Evolutionary conservation across 768 basidiomycete genomes (phyloP).

Genomic region (Rhodotorula paludigena): DNA sequence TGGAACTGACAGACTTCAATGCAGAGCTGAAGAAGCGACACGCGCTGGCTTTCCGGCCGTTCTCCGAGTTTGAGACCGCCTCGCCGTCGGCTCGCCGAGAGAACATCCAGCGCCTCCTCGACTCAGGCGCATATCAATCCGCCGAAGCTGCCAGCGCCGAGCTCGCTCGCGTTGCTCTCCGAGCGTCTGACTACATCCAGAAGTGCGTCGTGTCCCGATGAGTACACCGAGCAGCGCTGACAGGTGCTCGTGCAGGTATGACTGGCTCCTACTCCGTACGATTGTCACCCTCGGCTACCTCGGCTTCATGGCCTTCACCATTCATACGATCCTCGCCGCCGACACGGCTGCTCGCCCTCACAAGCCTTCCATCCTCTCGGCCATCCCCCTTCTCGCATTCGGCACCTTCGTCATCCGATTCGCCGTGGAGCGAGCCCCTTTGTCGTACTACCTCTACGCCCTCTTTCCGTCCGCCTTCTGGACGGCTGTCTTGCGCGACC

Average conservation of each 20-base stretch:
- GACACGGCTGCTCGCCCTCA: background rate
- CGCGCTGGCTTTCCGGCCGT: constrained; percentile 63
- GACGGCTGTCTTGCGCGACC: constrained; percentile 48
- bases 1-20: background rate
- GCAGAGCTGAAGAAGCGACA: constrained; percentile 55
- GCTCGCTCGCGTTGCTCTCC: constrained; percentile 57
- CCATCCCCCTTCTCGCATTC: constrained; percentile 53
- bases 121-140: constrained; percentile 51
- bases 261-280: constrained; percentile 63
- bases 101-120: constrained; percentile 54
- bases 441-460: constrained; percentile 70
- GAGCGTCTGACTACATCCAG: constrained; percentile 70
- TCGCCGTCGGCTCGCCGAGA: background rate
- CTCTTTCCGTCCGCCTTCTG: constrained; percentile 74
- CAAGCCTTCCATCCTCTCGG: constrained; percentile 42
- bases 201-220: constrained; percentile 50
- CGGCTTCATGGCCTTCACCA: constrained; percentile 61
- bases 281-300: constrained; percentile 69
- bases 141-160: constrained; percentile 55
- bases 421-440: constrained; percentile 61
- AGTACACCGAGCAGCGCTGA: background rate
- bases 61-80: constrained; percentile 48
- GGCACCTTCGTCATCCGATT: constrained; percentile 55
- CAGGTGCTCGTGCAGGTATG: constrained; percentile 53
- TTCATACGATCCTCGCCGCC: constrained; percentile 16